Evolutionary conservation across 805 yeast genomes (phyloP).

Genomic region (Tetrapisispora namnaoensis): DNA sequence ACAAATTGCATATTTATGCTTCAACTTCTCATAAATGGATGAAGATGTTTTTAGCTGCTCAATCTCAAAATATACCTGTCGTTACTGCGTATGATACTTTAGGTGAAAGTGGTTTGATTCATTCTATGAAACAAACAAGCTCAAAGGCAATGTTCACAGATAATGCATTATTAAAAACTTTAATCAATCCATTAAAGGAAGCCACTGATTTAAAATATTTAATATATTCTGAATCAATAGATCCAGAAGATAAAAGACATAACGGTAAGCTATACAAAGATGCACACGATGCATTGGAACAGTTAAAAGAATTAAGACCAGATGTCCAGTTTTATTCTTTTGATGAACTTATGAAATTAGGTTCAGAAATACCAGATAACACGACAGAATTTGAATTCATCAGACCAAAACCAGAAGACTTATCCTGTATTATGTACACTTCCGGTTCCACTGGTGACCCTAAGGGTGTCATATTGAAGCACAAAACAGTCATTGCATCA

Average conservation of each 20-base stretch:
- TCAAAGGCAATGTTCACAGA: slow-evolving; percentile 78
- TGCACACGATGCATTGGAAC: slow-evolving; percentile 46
- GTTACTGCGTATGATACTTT: slow-evolving; percentile 97
- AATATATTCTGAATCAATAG: slow-evolving; percentile 58
- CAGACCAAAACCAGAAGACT: slow-evolving; percentile 40
- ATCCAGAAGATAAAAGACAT: slow-evolving; percentile 49
- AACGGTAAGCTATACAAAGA: slow-evolving; percentile 50
- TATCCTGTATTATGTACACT: slow-evolving; percentile 61
- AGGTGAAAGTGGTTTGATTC: slow-evolving; percentile 81
- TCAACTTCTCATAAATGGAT: slow-evolving; percentile 88
- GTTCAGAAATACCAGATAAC: slow-evolving; percentile 32
- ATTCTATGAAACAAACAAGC: slow-evolving; percentile 74
- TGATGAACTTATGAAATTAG: slow-evolving; percentile 57
- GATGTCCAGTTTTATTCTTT: slow-evolving; percentile 59
- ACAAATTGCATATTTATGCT: slow-evolving; percentile 75
- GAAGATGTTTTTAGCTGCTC: slow-evolving; percentile 73
- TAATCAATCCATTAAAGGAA: slow-evolving; percentile 61
- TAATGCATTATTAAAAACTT: slow-evolving; percentile 54
- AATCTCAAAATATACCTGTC: slow-evolving; percentile 68
- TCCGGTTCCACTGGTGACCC: slow-evolving; percentile 72
- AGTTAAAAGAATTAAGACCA: slow-evolving; percentile 58
- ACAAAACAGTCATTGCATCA: slow-evolving; percentile 66
- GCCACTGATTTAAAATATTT: slow-evolving; percentile 55
- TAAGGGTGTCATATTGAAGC: slow-evolving; percentile 64
- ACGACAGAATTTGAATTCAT: slow-evolving; percentile 31